A percentile compares a stretch with the other conserved stretches of the same genome.
These are phyloP conservation scores for Serpula lacrymans DNA, from an alignment of 768 basidiomycete genomes.

Conservation along the genomic window DNA sequence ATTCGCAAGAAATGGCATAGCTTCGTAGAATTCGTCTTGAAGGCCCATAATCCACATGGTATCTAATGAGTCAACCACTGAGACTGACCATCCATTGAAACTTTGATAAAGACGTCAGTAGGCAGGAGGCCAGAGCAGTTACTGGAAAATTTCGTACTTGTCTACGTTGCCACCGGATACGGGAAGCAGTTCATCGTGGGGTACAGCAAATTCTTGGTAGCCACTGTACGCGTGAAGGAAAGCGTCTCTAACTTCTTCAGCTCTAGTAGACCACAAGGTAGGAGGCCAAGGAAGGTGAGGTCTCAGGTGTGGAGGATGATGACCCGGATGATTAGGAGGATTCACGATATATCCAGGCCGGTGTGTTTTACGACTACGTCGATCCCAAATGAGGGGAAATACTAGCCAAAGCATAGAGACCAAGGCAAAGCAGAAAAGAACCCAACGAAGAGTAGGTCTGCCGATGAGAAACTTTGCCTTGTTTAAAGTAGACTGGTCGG, in stretches of 20 bases:
- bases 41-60: constrained; percentile 81
- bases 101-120: constrained; percentile 6
- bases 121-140: not conserved
- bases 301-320: not conserved
- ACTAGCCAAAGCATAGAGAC: constrained; percentile 2
- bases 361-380: not conserved
- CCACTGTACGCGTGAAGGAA: constrained; percentile 57
- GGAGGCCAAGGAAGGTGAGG: not conserved
- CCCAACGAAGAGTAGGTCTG: constrained; percentile 4
- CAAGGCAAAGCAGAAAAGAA: constrained; percentile 3
- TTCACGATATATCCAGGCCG: not conserved
- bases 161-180: constrained; percentile 40
- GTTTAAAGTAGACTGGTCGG: not conserved
- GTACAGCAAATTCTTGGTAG: constrained; percentile 47
- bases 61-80: constrained; percentile 74
- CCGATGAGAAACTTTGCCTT: constrained; percentile 1
- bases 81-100: constrained; percentile 60
- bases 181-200: constrained; percentile 51
- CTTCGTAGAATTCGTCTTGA: constrained; percentile 60
- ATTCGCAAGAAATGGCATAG: constrained; percentile 47
- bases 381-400: not conserved
- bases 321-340: constrained; percentile 2
- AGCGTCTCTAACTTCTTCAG: constrained; percentile 46
- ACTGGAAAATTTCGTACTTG: constrained; percentile 39
- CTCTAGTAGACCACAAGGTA: constrained; percentile 36